Base-by-base conservation (phyloP, 495 filamentous ascomycete genomes). In the Copromyces sp. region DNA sequence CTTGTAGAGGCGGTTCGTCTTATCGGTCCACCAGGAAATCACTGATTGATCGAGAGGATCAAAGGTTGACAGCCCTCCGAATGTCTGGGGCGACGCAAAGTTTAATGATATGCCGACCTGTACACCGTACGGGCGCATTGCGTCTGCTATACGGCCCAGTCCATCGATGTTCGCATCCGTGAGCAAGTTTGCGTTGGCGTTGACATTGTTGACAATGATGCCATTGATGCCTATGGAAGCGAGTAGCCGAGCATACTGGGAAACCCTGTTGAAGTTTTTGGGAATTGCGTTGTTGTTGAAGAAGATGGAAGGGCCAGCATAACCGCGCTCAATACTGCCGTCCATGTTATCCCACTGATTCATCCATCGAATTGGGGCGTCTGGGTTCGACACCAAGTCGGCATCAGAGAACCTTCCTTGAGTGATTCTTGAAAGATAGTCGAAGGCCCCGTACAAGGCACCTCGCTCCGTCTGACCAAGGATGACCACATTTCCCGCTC, bases 341-440 rank as follows among this genome's bases (percentile, higher is more conserved):
- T 74, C 87, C 79, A 91, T 82, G 73, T 93, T 92, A 77, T 92
- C 89, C 91, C 90, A 93, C 73, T 93, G 85, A 77, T 92, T 92
- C 2, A 89, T 85, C 90, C 90, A 92, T 73, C 91, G 84, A 59
- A 92, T 88, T 0, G 87, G 86, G 0, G 88, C 89, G 41, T 84
- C 82, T 0, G 91, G 90, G 73, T 87, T 92, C 4, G 84, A 83
- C 6, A 84, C 79, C 16, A 86, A 83, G 41, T 85, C 79, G 39
- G 87, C 84, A 20, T 84, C 77, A 4, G 86, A 84, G 73, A 89
- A 85, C 72, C 90, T 88, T 12, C 86, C 88, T 77, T 90, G 89
- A 3, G 86, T 87, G 38, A 93, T 79, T 75, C 84, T 83, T 29
- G 88, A 89, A 32, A 93, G 83, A 72, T 91, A 92, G 73, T 91